Conservation (phyloP, 306 rosid species). For the Astragalus membranaceus region DNA sequence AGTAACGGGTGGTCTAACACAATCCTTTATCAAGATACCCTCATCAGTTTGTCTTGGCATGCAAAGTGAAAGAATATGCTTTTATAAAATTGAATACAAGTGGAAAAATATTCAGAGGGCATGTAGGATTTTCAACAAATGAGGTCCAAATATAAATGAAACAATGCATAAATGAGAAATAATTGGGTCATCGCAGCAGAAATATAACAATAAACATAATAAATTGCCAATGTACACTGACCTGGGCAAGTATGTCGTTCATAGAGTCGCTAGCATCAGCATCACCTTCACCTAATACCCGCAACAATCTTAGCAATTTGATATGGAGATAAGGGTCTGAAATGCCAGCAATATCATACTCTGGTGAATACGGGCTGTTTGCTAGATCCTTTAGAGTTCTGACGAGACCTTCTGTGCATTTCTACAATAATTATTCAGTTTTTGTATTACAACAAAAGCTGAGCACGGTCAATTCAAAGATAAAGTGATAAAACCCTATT, state of each 20-base stretch:
- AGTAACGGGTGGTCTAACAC: background rate
- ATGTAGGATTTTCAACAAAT: background rate
- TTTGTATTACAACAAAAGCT: conserved; percentile 19
- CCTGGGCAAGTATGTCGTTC: conserved; percentile 99
- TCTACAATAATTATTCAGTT: conserved; percentile 45
- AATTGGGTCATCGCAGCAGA: background rate
- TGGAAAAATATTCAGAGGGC: conserved; percentile 7
- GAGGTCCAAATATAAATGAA: background rate
- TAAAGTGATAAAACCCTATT: background rate
- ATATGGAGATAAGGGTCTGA: conserved; percentile 95
- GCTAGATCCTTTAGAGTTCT: conserved; percentile 84
- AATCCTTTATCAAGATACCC: background rate
- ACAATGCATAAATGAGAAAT: conserved; percentile 7
- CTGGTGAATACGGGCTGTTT: conserved; percentile 92
- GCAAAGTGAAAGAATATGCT: background rate
- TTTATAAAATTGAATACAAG: conserved; percentile 2
- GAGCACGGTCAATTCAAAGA: background rate
- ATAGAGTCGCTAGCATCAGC: conserved; percentile 86
- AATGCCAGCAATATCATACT: conserved; percentile 95
- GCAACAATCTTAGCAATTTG: conserved; percentile 81
- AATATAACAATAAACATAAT: conserved; percentile 11
- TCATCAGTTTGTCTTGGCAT: background rate
- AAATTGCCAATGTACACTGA: conserved; percentile 21
- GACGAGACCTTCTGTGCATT: conserved; percentile 81
- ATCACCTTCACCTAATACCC: conserved; percentile 88